Percentiles rank a stretch among this genome's conserved stretches.
These are phyloP conservation scores for Mortierella sp. DNA, from an alignment of 371 early-diverging fungal genomes.

Conservation along the genomic window DNA sequence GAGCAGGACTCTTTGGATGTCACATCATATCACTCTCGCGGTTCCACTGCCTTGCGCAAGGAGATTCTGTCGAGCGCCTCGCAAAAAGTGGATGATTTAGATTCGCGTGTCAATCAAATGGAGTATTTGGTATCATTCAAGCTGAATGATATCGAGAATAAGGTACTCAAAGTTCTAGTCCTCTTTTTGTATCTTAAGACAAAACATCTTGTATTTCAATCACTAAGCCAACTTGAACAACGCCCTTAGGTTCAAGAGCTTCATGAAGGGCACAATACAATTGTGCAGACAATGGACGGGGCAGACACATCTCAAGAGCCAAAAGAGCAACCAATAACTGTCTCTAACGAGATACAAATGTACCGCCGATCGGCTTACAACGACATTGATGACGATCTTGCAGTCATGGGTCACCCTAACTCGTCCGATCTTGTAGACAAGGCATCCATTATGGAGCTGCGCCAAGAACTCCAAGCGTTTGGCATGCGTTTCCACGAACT, in stretches of 20 bases:
- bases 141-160: slow-evolving; percentile 38
- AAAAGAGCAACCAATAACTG: background rate
- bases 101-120: slow-evolving; percentile 40
- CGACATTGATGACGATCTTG: background rate
- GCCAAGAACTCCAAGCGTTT: slow-evolving; percentile 31
- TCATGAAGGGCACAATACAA: slow-evolving; percentile 5
- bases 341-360: background rate
- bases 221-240: background rate
- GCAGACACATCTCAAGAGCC: background rate
- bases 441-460: slow-evolving; percentile 27
- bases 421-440: background rate
- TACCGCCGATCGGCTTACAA: background rate
- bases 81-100: slow-evolving; percentile 31
- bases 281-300: background rate
- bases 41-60: slow-evolving; percentile 16
- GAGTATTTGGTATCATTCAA: slow-evolving; percentile 35
- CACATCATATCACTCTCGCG: slow-evolving; percentile 7
- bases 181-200: background rate
- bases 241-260: slow-evolving; percentile 30
- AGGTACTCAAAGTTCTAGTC: slow-evolving; percentile 9
- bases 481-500: slow-evolving; percentile 36
- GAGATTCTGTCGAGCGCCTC: slow-evolving; percentile 34
- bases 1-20: background rate
- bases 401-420: background rate
- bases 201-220: no score